phyloP scores from a whole-genome alignment of 2,329 filamentous ascomycete species.

The Talaromyces sp. region DNA sequence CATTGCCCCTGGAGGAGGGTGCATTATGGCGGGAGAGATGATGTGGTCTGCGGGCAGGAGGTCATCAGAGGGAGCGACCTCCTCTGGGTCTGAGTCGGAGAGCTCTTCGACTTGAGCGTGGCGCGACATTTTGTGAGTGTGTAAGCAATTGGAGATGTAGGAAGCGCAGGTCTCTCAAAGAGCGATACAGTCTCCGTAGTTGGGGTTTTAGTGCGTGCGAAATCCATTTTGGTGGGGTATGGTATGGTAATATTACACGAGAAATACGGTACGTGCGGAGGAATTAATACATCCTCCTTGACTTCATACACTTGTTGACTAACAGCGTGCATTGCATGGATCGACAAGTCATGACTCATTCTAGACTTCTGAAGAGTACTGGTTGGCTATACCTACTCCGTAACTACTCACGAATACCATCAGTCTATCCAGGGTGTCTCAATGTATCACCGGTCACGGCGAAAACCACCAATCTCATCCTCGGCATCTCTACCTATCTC shows the following conservation, averaged over 20 bases:
- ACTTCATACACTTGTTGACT: neutral
- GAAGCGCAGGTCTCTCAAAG: no score
- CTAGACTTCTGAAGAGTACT: no score
- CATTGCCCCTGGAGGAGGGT: slow-evolving; percentile 20
- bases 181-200: no score
- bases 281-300: neutral
- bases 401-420: no score
- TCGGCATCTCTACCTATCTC: slow-evolving; percentile 22
- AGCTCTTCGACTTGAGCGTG: slow-evolving; percentile 88
- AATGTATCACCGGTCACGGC: slow-evolving; percentile 11
- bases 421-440: neutral
- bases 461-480: slow-evolving; percentile 21
- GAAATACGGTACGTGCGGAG: neutral
- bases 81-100: slow-evolving; percentile 83
- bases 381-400: no score
- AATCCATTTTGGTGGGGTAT: slow-evolving; percentile 3
- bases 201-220: neutral
- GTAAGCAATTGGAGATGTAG: neutral
- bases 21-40: slow-evolving; percentile 34
- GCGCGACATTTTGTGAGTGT: slow-evolving; percentile 57
- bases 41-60: slow-evolving; percentile 36
- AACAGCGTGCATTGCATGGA: neutral
- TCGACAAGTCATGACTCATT: neutral
- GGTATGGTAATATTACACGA: neutral
- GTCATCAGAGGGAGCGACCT: slow-evolving; percentile 69